Evolutionary conservation across 352 stramenopile genomes (phyloP), one percentile per base, ranked within the genome.

Genomic region (Globisporangium rhizosaccharum): DNA sequence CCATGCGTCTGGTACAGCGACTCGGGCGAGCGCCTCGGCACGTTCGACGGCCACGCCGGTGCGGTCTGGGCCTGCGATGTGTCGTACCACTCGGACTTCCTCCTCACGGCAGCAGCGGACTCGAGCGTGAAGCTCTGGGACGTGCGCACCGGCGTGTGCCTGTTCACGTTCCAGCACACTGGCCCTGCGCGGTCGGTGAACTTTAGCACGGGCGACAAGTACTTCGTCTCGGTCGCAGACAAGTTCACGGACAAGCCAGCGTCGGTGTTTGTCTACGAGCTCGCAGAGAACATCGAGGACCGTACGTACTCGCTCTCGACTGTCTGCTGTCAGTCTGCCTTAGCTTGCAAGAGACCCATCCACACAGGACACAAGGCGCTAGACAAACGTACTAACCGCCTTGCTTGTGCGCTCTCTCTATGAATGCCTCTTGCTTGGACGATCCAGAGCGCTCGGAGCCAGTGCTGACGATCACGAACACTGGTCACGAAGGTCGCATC

Each of bases 1-100:
- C 96, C 96, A 36, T 98, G 93, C 51, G 76, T 99, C n/a, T 99
- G 97, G 97, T 96, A 93, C 76, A 90, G 90, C 46, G 88, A 98
- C 67, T 97, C 90, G 56, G 97, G 97, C 41, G 96, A 99, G 76
- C 88, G 97, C 61, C 67, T 97, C 26, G 92, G 92, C 61, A 99
- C 96, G 48, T 99, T 97, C 71, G 88, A 98, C 53, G 96, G 95
- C 51, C 97, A 99, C 84, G 86, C 90, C 67, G 97, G 97, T 57
- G 96, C 96, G 9, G 94, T 99, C 39, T 99, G 95, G 96, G 91
- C 97, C 76, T 93, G 98, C 62, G 96, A 99, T 71, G 85, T 96
- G 64, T 92, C 82, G 53, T 89, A 92, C 77, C 82, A 98, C 78
- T 97, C 87, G 62, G 97, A 93, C 58, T 84, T 74, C 36, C 65